Conservation (phyloP, 2,329 filamentous ascomycete species). For the Ascochyta pisi region DNA sequence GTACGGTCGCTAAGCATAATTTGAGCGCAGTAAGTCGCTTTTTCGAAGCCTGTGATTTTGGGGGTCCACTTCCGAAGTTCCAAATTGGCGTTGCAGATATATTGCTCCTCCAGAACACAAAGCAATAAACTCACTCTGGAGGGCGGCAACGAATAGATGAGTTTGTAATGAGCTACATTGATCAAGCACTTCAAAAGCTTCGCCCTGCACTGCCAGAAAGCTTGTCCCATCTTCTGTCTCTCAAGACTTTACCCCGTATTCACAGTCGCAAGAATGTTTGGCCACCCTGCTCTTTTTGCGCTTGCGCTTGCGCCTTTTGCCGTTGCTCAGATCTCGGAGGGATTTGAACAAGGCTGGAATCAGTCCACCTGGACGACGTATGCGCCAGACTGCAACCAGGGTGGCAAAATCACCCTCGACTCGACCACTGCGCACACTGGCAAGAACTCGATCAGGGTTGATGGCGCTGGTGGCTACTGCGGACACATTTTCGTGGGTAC, state of each 20-base stretch:
- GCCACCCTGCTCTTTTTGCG: conserved; percentile 54
- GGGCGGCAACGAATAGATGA: conserved; percentile 5
- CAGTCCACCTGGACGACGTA: conserved; percentile 65
- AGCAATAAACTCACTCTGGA: conserved; percentile 10
- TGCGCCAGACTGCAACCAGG: conserved; percentile 66
- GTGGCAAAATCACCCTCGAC: conserved; percentile 64
- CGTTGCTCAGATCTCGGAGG: conserved; percentile 61
- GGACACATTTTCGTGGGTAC: conserved; percentile 68
- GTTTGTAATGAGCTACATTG: neutral
- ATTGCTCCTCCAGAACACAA: neutral
- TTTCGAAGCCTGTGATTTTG: neutral
- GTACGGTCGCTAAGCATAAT: neutral
- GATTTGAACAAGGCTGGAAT: conserved; percentile 67
- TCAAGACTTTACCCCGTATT: neutral
- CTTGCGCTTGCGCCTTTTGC: conserved; percentile 56
- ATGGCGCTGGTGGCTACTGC: conserved; percentile 65
- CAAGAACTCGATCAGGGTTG: conserved; percentile 78
- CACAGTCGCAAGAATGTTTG: conserved; percentile 50
- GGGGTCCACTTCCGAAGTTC: conserved; percentile 5
- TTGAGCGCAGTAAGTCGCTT: neutral
- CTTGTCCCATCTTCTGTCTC: neutral
- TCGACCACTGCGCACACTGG: conserved; percentile 60
- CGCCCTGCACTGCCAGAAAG: neutral
- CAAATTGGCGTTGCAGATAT: conserved; percentile 15
- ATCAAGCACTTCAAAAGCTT: conserved; percentile 15